A percentile compares a stretch with the other conserved stretches of the same genome.
phyloP scores from a whole-genome alignment of 2,329 filamentous ascomycete species.

The Penicillium nordicum region DNA sequence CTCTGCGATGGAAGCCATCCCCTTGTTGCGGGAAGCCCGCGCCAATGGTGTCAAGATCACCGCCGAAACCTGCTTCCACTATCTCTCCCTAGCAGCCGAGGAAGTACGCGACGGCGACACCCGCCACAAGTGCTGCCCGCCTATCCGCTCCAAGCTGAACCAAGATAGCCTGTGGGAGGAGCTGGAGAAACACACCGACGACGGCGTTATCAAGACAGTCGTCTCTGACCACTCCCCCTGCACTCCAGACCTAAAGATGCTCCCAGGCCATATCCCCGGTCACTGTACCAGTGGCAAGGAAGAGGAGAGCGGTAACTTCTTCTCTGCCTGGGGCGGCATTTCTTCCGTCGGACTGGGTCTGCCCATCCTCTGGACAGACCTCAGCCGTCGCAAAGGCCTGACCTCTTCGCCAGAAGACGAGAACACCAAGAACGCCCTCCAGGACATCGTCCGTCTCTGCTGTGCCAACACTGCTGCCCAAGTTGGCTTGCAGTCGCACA shows the following conservation, averaged over 20 bases:
- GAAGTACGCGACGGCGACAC: constrained; percentile 81
- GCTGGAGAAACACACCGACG: constrained; percentile 55
- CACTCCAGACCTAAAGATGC: constrained; percentile 87
- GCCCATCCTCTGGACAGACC: constrained; percentile 81
- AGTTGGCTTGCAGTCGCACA: constrained; percentile 75
- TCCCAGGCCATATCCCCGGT: constrained; percentile 67
- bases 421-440: constrained; percentile 54
- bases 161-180: constrained; percentile 86
- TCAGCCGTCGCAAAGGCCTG: constrained; percentile 56
- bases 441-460: constrained; percentile 83
- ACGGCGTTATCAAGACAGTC: constrained; percentile 84
- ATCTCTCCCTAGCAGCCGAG: constrained; percentile 80
- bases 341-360: constrained; percentile 89
- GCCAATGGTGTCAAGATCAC: constrained; percentile 76
- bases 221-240: constrained; percentile 96
- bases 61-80: constrained; percentile 94
- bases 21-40: constrained; percentile 71
- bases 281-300: constrained; percentile 35
- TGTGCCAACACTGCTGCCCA: constrained; percentile 82
- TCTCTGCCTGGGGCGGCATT: constrained; percentile 94
- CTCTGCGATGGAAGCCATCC: constrained; percentile 83
- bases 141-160: constrained; percentile 77
- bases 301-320: constrained; percentile 71
- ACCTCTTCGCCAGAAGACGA: constrained; percentile 37
- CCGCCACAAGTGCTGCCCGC: constrained; percentile 90